phyloP scores from a whole-genome alignment of 345 rosid genomes.

The Eucalyptus fibrosa region DNA sequence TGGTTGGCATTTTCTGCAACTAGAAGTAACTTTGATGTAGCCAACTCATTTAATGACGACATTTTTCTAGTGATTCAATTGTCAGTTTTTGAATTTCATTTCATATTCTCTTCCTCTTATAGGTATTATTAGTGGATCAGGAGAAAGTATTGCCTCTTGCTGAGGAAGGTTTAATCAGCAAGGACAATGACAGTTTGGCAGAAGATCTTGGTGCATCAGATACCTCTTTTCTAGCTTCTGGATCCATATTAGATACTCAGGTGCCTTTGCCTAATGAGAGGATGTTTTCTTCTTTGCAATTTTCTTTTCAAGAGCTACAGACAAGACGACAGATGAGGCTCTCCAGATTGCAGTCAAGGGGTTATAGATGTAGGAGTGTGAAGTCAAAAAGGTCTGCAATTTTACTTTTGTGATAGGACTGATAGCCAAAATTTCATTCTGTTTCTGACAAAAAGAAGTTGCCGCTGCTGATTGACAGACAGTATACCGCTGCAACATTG shows the following conservation, averaged over 20 bases:
- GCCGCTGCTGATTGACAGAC: slow-evolving; percentile 25
- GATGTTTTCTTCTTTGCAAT: slow-evolving; percentile 48
- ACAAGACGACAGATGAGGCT: slow-evolving; percentile 53
- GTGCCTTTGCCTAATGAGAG: slow-evolving; percentile 32
- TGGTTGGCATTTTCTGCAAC: neutral
- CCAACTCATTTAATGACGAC: neutral
- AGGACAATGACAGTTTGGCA: slow-evolving; percentile 6
- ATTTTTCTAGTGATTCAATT: neutral
- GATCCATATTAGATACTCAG: slow-evolving; percentile 27
- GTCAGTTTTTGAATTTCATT: slow-evolving; percentile 1
- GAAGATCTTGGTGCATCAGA: slow-evolving; percentile 20
- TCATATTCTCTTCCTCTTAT: slow-evolving; percentile 1
- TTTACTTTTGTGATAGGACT: neutral
- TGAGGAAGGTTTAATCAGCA: slow-evolving; percentile 11
- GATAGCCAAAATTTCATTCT: neutral
- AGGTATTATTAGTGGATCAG: slow-evolving; percentile 18
- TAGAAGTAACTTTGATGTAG: neutral
- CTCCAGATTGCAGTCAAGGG: slow-evolving; percentile 25
- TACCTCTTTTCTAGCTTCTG: slow-evolving; percentile 23
- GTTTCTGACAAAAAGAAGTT: neutral
- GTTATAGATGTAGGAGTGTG: slow-evolving; percentile 14
- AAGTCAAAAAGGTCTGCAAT: slow-evolving; percentile 26
- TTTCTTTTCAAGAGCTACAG: slow-evolving; percentile 57
- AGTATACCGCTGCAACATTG: slow-evolving; percentile 78
- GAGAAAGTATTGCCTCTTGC: slow-evolving; percentile 10